Base-by-base conservation (phyloP, 2,329 filamentous ascomycete genomes). In the Fusarium duplospermum region DNA sequence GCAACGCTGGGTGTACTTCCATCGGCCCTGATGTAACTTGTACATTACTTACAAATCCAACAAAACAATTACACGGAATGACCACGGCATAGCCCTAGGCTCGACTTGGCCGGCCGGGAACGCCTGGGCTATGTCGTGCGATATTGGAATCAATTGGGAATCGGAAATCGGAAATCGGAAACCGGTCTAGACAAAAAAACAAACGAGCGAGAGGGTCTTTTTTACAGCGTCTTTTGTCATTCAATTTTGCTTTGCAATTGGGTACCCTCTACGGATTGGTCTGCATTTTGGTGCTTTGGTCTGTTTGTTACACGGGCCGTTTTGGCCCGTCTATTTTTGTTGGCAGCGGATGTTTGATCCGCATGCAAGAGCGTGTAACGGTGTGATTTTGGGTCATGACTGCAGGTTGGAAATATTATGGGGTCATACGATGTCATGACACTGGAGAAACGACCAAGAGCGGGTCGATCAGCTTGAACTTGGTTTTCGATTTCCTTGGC, bases 31-130 rank as follows among this genome's bases (percentile, higher is more conserved):
- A 64, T 73, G 62, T 74, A 66, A 66, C 66, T 76, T 64, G 62
- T 71, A 76, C 61, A 71, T 16, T 64, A 58, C 42, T 18, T 62
- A 56, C 50, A 27, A 64, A 42, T 45, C 27, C 24, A 8, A 59
- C 45, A 36, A 66, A 47, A 64, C 47, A 62, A 52, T 16, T 57
- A 62, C 66, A 61, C 42, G 65, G 50, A 27, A 66, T 64, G 52
- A 65, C 36, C 47, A 31, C 47, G 50, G 42, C 38, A 50, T n/a
- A 52, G 54, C 47, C 47, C 56, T n/a, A 56, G 45, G 62, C 58
- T 66, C 29, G 27, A 67, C 67, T 38, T 68, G 74, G 76, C 76
- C 47, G 76, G 76, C 74, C 72, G 66, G 65, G 63, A 56, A 14
- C 27, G 57, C 38, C 33, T 57, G 35, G 58, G 62, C 22, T 36